phyloP scores from a whole-genome alignment of 2,329 filamentous ascomycete species.

The Lachnellula arida region DNA sequence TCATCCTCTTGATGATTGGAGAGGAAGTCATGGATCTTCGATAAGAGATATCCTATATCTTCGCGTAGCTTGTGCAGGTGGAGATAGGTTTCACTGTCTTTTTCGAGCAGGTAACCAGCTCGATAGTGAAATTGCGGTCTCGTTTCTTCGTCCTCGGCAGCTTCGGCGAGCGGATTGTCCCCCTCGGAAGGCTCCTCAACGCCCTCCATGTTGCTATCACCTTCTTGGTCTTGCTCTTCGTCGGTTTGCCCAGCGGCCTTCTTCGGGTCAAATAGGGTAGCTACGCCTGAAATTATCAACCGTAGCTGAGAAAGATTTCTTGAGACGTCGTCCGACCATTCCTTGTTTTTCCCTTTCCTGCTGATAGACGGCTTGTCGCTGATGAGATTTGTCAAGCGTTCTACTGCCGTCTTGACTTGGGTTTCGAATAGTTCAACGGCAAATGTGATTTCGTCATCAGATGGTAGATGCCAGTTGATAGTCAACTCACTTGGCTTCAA shows the following conservation, averaged over 20 bases:
- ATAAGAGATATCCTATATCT: slow-evolving; percentile 72
- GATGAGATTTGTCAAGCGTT: slow-evolving; percentile 73
- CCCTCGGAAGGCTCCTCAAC: slow-evolving; percentile 49
- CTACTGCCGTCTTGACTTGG: slow-evolving; percentile 72
- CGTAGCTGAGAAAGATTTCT: slow-evolving; percentile 82
- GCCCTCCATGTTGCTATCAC: slow-evolving; percentile 43
- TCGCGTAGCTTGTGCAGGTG: slow-evolving; percentile 78
- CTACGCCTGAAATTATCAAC: slow-evolving; percentile 85
- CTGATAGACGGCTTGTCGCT: slow-evolving; percentile 77
- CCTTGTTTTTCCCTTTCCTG: slow-evolving; percentile 91
- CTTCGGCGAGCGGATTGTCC: slow-evolving; percentile 54
- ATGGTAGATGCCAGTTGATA: slow-evolving; percentile 88
- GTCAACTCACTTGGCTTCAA: slow-evolving; percentile 70
- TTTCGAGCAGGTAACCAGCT: slow-evolving; percentile 74
- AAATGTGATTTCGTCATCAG: slow-evolving; percentile 75
- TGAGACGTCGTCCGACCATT: slow-evolving; percentile 97
- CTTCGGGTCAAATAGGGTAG: slow-evolving; percentile 80
- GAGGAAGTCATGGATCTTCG: slow-evolving; percentile 80
- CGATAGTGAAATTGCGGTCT: slow-evolving; percentile 85
- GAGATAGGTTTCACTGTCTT: slow-evolving; percentile 60
- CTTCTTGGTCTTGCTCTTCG: slow-evolving; percentile 41
- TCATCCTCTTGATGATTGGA: slow-evolving; percentile 86
- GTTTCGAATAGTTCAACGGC: slow-evolving; percentile 84
- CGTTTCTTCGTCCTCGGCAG: slow-evolving; percentile 74
- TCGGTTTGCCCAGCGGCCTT: slow-evolving; percentile 54